Conservation (phyloP, 306 rosid species). For the Adenanthera pavonina region DNA sequence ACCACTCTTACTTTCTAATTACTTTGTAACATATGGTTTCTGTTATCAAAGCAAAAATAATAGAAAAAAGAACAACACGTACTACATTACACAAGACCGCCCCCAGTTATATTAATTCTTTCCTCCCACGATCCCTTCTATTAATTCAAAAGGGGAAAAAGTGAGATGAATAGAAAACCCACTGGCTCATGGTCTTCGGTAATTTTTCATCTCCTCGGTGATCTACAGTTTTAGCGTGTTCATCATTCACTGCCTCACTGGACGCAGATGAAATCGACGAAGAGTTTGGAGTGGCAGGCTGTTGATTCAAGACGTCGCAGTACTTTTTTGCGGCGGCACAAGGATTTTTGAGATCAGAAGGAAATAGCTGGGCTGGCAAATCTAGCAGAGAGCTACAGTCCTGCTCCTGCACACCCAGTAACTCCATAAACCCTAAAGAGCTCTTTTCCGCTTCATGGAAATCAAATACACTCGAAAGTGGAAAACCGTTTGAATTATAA, state of each 20-base stretch:
- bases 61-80: background rate
- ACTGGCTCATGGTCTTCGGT: constrained; percentile 60
- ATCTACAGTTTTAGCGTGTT: constrained; percentile 48
- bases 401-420: constrained; percentile 57
- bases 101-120: constrained; percentile 7
- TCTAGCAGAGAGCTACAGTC: constrained; percentile 57
- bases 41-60: background rate
- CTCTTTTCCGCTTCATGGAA: constrained; percentile 54
- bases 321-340: constrained; percentile 40
- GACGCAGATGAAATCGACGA: constrained; percentile 85
- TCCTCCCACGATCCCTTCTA: constrained; percentile 18
- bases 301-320: constrained; percentile 56
- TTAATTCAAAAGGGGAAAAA: background rate
- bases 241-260: constrained; percentile 68
- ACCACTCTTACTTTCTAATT: background rate
- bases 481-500: constrained; percentile 28
- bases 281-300: constrained; percentile 80
- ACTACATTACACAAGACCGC: constrained; percentile 16
- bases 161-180: constrained; percentile 35
- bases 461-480: constrained; percentile 52
- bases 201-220: constrained; percentile 37
- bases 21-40: background rate
- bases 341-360: constrained; percentile 33
- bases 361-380: constrained; percentile 47
- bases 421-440: constrained; percentile 83